phyloP scores from a whole-genome alignment of 495 filamentous ascomycete species.

The Parathielavia hyrcaniae region DNA sequence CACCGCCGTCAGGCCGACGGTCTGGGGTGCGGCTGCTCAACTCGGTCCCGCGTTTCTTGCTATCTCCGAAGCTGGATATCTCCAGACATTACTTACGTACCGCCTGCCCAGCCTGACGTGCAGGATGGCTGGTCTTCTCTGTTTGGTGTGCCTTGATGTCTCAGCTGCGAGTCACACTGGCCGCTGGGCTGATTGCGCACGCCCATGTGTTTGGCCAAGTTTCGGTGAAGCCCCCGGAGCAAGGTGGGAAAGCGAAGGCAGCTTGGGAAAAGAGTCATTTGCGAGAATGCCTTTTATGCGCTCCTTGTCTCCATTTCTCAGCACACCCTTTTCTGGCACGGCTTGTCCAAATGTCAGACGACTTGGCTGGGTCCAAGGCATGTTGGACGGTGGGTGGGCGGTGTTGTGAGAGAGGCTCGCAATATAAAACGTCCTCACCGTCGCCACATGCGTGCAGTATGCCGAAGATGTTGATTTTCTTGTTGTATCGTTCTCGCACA shows the following conservation, averaged over 20 bases:
- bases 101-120: background rate
- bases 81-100: constrained; percentile 13
- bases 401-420: background rate
- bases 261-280: background rate
- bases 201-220: constrained; percentile 16
- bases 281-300: background rate
- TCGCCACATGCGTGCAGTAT: background rate
- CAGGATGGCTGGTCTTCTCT: constrained; percentile 14
- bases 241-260: constrained; percentile 5
- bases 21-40: background rate
- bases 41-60: background rate
- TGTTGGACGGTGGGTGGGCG: background rate
- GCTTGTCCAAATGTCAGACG: constrained; percentile 5
- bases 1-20: background rate
- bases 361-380: background rate
- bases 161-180: constrained; percentile 32
- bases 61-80: background rate
- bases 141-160: constrained; percentile 34
- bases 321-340: constrained; percentile 9
- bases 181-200: constrained; percentile 9
- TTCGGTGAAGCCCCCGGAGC: constrained; percentile 25
- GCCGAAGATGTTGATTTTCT: background rate
- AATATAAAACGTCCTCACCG: background rate
- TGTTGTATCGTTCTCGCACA: background rate
- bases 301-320: constrained; percentile 1